Base-by-base conservation (phyloP, 2,329 filamentous ascomycete species). In the Rhynchosporium secalis region DNA sequence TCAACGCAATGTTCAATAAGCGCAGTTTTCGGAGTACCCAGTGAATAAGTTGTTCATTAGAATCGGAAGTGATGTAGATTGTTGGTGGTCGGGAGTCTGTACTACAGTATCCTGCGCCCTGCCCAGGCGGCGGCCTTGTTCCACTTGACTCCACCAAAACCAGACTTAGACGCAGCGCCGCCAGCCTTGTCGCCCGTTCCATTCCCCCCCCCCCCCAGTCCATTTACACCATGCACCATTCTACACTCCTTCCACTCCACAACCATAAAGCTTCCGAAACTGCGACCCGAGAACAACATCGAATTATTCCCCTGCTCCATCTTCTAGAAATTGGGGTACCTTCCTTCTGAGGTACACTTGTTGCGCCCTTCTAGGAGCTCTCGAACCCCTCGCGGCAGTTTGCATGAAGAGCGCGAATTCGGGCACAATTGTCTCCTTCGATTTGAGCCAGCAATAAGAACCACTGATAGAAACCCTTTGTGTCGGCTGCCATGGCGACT, bases 401-500 rank as follows among this genome's bases (percentile, higher is more conserved):
- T 62, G 62, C 56, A 64, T 36, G 62, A 61, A 47, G 48, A 59
- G 47, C 57, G 54, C 62, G 45, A 61, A 58, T 29, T 29, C 28
- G 45, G 28, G 41, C 48, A 56, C 28, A 61, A 61, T 38, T 43
- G n/a, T 29, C 48, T 12, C 26, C 38, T 57, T 54, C 56, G 56
- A 58, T 13, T 38, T 60, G 36, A 51, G 29, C 46, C 28, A 41
- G 28, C 41, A 55, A 13, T 26, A 33, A 3, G 26, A 43, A 47
- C 46, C 5, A 48, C 29, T 33, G 20, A 9, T 10, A n/a, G 4
- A 33, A 12, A 57, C 26, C 9, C 28, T 49, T 60, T 41, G 28
- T 7, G 52, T 5, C 31, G 28, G 48, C 58, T 72, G 74, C 62
- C 58, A 83, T 83, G 81, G 77, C 82, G 56, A 77, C 79, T 49